Evolutionary conservation across 768 basidiomycete genomes (phyloP).

Genomic region (Daedaleopsis nitida): DNA sequence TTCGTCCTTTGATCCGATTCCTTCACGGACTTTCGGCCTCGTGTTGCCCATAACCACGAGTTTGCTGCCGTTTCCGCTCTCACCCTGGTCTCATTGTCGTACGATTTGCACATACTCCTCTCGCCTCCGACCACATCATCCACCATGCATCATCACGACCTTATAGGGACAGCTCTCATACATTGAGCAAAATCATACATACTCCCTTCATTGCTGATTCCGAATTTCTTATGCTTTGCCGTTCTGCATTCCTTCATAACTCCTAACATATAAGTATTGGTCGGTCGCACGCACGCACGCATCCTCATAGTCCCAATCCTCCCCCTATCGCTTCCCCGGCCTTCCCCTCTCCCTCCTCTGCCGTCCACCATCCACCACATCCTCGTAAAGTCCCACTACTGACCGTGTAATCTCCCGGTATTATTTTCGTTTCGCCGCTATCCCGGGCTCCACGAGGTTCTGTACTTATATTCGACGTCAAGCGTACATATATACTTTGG

Average conservation of each 20-base stretch:
- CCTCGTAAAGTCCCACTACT: background rate
- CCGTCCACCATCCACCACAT: background rate
- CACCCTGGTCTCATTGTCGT: background rate
- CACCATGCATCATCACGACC: background rate
- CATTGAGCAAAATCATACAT: constrained; percentile 2
- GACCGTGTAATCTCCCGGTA: background rate
- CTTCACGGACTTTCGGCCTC: background rate
- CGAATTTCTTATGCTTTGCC: constrained; percentile 12
- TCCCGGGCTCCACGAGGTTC: constrained; percentile 17
- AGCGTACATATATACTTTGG: constrained; percentile 20
- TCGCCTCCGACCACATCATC: background rate
- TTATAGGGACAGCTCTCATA: background rate
- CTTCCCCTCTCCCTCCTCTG: background rate
- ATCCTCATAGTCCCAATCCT: background rate
- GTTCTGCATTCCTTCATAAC: constrained; percentile 3
- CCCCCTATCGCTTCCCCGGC: background rate
- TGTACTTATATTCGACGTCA: constrained; percentile 14
- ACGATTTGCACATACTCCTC: background rate
- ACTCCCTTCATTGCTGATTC: constrained; percentile 9
- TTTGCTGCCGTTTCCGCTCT: background rate
- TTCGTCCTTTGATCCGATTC: constrained; percentile 56
- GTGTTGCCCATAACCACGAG: background rate
- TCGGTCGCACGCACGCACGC: constrained; percentile 7
- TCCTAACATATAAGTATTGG: constrained; percentile 8
- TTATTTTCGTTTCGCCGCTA: background rate